Conservation (phyloP, 73 alveolate species). For the Paramecium primaurelia region DNA sequence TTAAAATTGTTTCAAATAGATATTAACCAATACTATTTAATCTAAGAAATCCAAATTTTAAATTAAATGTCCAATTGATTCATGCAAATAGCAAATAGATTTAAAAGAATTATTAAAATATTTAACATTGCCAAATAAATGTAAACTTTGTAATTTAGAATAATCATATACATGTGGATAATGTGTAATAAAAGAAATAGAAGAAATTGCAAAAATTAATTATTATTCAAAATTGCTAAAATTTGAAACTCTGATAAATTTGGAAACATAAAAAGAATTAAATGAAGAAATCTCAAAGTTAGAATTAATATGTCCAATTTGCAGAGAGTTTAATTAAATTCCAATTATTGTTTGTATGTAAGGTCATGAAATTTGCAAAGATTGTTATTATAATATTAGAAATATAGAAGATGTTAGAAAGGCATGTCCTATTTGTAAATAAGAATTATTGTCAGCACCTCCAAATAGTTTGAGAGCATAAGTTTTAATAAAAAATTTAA, state of each 20-base stretch:
- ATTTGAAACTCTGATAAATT: background rate
- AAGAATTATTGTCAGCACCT: background rate
- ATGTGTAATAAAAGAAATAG: background rate
- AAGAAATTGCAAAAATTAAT: slow-evolving; percentile 40
- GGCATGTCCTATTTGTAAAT: slow-evolving; percentile 8
- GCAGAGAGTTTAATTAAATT: slow-evolving; percentile 29
- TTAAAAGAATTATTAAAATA: background rate
- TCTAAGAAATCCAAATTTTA: background rate
- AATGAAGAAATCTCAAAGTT: background rate
- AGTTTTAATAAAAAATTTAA: background rate
- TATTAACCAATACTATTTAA: background rate
- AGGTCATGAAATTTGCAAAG: slow-evolving; percentile 52
- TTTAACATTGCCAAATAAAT: background rate
- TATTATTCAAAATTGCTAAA: slow-evolving; percentile 1
- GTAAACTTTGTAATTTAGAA: background rate
- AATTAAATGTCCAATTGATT: background rate
- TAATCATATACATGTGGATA: slow-evolving; percentile 13
- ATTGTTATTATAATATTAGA: slow-evolving; percentile 20
- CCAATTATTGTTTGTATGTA: background rate
- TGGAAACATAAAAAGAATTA: background rate
- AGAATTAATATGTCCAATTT: slow-evolving; percentile 19
- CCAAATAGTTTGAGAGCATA: slow-evolving; percentile 36
- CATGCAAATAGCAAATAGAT: background rate
- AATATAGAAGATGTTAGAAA: background rate
- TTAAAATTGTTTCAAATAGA: background rate